Evolutionary conservation across 345 rosid genomes (phyloP), one percentile per base, ranked within the genome.

Genomic region (Rubroshorea leprosula): DNA sequence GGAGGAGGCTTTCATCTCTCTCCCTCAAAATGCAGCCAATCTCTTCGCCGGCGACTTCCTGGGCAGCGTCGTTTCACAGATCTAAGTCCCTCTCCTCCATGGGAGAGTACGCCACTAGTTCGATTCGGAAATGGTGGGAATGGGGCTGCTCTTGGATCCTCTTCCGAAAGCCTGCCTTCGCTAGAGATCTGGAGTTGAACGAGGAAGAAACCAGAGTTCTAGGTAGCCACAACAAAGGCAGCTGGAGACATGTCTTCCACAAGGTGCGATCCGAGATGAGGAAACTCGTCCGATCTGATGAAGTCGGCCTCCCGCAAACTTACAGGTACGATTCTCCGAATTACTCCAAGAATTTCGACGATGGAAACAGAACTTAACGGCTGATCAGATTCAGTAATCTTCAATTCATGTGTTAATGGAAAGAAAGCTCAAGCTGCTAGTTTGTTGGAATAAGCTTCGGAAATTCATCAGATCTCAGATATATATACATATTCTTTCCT

Each of bases 101-200:
- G 80, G 91, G 87, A 35, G 79, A 75, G 3, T 61, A 73, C 51
- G 85, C 84, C 0, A 83, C 84, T 0, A 75, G 62, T 64, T 88
- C 93, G 26, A 62, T 84, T 16, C 73, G 78, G 66, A 77, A 78
- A 57, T 92, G 98, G 90, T 88, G 96, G 95, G 81, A 79, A 51
- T 84, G 85, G 92, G 76, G 88, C 25, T 81, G 95, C 81, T 71
- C 87, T n/a, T 88, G 96, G 96, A 70, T 92, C 71, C 74, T 92
- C 15, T 81, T 95, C 6, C 74, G 78, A 59, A 91, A 83, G 55
- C 92, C 92, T 1, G 23, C 68, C 0, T 85, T 91, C 60, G 90
- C 88, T 0, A 55, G 78, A 57, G 98, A 91, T 76, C 96, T 88
- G 31, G 96, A 91, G 62, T 74, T 85, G 75, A 84, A 85, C 66